Base-by-base conservation (phyloP, 176 grass and related monocot species). In the Phoenix dactylifera region DNA sequence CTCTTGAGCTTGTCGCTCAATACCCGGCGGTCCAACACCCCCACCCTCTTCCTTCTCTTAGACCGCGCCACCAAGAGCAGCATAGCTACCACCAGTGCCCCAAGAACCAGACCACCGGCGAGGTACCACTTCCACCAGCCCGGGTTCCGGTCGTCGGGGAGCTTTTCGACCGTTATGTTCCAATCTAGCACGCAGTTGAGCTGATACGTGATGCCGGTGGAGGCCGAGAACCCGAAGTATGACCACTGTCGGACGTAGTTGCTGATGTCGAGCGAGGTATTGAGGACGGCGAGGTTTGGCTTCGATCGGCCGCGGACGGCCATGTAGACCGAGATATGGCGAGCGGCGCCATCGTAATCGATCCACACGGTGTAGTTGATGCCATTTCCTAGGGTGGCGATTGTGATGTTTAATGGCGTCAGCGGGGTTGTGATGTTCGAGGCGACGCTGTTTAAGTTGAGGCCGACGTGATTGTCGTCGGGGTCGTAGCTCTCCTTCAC, bases 181-280 rank as follows among this genome's bases (percentile, higher is more conserved):
- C 93, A 98, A 32, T 60, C 70, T 16, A 59, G 60, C 44, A 98
- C 79, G 79, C 87, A 89, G 60, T 98, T 92, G 76, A 98, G 82
- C 87, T 98, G 32, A 64, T 89, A 86, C 2, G 1, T 18, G 5
- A 4, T 51, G 26, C 93, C 81, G 44, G 93, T 98, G 55, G 87
- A 83, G 64, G 76, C 93, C 24, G 93, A 76, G 84, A 98, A 98
- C 56, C 93, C 93, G 63, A 92, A 85, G 69, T 81, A 92, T 6
- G 67, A 80, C n/a, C 0, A n/a, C 25, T 54, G 51, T 23, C 26
- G 3, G 48, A 98, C 54, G 57, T 74, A 0, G 0, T 6, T 1
- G 12, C 86, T 80, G 66, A 98, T 76, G 68, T 98, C 81, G 25
- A 92, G 70, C 19, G 84, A 1, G 54, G 73, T 30, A 58, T 80